A percentile compares a stretch with the other conserved stretches of the same genome.
Conservation (phyloP, 495 filamentous ascomycete genomes). For the Letharia columbiana region DNA sequence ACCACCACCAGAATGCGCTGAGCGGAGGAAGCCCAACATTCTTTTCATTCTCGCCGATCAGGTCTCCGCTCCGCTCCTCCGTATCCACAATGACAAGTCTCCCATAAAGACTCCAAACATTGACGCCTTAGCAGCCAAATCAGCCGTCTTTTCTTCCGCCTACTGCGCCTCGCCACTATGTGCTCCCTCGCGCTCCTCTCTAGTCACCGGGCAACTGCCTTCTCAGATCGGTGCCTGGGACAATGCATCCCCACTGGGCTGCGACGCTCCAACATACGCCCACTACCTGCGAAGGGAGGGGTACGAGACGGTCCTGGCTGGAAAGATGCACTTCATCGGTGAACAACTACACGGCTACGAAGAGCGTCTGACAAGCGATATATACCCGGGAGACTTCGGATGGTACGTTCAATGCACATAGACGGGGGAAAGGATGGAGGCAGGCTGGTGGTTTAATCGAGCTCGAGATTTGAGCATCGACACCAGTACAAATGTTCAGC, state of each 20-base stretch:
- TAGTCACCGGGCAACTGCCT: slow-evolving; percentile 80
- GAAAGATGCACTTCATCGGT: slow-evolving; percentile 94
- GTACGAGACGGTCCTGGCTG: slow-evolving; percentile 81
- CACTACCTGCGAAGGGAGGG: slow-evolving; percentile 78
- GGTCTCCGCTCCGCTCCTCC: slow-evolving; percentile 74
- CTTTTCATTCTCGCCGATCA: slow-evolving; percentile 91
- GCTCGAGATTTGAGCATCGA: not conserved
- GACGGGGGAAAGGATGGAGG: not conserved
- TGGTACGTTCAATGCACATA: slow-evolving; percentile 42
- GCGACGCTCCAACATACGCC: slow-evolving; percentile 75
- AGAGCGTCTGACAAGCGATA: slow-evolving; percentile 78
- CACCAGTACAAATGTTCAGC: slow-evolving; percentile 18
- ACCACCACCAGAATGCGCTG: slow-evolving; percentile 14
- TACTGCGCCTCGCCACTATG: slow-evolving; percentile 88
- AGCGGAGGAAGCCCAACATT: slow-evolving; percentile 54
- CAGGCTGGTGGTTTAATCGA: slow-evolving; percentile 8
- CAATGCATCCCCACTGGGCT: slow-evolving; percentile 67
- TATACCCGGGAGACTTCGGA: slow-evolving; percentile 84
- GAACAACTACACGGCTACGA: slow-evolving; percentile 90
- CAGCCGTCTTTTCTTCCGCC: slow-evolving; percentile 78
- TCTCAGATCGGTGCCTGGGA: slow-evolving; percentile 82
- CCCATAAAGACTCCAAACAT: slow-evolving; percentile 80
- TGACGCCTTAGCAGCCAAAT: slow-evolving; percentile 64
- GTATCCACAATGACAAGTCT: slow-evolving; percentile 71
- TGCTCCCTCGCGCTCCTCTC: slow-evolving; percentile 78